phyloP scores from a whole-genome alignment of 2,329 filamentous ascomycete genomes.

The Ophiocordyceps unilateralis region DNA sequence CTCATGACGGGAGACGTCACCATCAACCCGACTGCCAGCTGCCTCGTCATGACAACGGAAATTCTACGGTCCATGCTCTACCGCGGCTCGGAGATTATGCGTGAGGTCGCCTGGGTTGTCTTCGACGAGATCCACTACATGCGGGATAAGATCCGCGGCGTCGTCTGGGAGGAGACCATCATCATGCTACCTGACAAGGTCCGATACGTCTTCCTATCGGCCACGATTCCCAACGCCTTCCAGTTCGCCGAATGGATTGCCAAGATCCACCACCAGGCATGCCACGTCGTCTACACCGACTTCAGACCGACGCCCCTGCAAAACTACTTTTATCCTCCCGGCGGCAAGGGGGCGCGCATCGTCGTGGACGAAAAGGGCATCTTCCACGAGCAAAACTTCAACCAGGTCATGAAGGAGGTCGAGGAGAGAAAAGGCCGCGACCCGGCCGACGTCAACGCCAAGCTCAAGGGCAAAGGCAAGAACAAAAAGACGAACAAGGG shows the following conservation, averaged over 20 bases:
- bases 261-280: constrained; percentile 93
- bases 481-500: constrained; percentile 87
- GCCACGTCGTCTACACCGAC: constrained; percentile 97
- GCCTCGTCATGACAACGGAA: constrained; percentile 97
- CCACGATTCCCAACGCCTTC: constrained; percentile 96
- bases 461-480: constrained; percentile 72
- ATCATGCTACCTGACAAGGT: constrained; percentile 97
- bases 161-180: constrained; percentile 99
- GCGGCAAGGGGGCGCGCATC: constrained; percentile 81
- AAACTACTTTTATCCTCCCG: constrained; percentile 93
- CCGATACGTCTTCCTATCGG: constrained; percentile 93
- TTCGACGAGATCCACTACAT: constrained; percentile 99
- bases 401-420: constrained; percentile 83
- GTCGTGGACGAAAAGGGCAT: constrained; percentile 93
- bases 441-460: constrained; percentile 60
- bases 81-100: constrained; percentile 96
- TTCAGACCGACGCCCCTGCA: constrained; percentile 93
- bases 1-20: constrained; percentile 99
- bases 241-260: constrained; percentile 99
- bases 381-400: constrained; percentile 95
- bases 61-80: constrained; percentile 98
- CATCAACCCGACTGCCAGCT: constrained; percentile 96
- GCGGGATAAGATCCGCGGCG: constrained; percentile 83
- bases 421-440: constrained; percentile 78
- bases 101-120: constrained; percentile 94